Base-by-base conservation (phyloP, 2,329 filamentous ascomycete genomes). In the Colletotrichum karsti region DNA sequence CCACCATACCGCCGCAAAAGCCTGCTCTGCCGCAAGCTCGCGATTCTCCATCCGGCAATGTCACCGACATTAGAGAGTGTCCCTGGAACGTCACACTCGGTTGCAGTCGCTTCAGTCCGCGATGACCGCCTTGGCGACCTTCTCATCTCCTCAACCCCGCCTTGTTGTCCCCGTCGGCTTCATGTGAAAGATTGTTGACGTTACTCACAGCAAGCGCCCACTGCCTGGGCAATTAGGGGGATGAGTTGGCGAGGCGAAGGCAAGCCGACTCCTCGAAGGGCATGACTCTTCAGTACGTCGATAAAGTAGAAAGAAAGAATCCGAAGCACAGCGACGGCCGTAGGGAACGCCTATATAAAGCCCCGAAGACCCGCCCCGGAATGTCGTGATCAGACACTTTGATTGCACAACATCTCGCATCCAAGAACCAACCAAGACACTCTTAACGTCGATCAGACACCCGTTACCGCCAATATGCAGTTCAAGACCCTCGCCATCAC, bases 381-480 rank as follows among this genome's bases (percentile, higher is more conserved):
- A 53, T 63, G 58, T 63, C 59, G 51, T 63, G 59, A 63, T 57
- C 18, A 20, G 8, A 26, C 35, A 33, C 13, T 20, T 50, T 12
- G 33, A 57, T 57, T 51, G 44, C 59, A 51, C 24, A 46, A 64
- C 26, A 57, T 12, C 20, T 20, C 18, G 12, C 26, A 33, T 33
- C 41, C 20, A 12, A 22, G 15, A 50, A n/a, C 41, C 24, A 28
- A 50, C 46, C 24, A 30, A 50, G 24, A 50, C 13, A 30, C 10
- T 22, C 20, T 26, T n/a, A 28, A 28, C 15, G 24, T n/a, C 46
- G 28, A 22, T 22, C n/a, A 18, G 18, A 59, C 20, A 33, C 39
- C n/a, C 18, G 22, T 18, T 33, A 26, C 33, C 24, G 24, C n/a
- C 72, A 75, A 67, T 59, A 77, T 77, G 74, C 70, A 73, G 37